Evolutionary conservation across 1,139 yeast species (phyloP), one percentile per base, ranked within the genome.

Genomic region (Yamadazyma trypodendri): DNA sequence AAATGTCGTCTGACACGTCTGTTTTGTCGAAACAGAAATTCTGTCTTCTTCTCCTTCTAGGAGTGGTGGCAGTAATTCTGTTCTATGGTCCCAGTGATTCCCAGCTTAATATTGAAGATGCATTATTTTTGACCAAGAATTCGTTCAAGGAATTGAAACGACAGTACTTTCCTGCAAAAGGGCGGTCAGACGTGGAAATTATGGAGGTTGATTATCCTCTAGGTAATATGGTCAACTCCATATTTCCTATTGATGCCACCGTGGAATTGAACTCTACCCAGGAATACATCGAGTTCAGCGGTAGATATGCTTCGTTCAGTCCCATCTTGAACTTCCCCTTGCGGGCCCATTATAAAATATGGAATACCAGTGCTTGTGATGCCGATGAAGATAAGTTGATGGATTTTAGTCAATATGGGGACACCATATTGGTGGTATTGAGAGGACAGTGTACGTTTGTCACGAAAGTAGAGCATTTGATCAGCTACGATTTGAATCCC

Each of bases 401-500:
- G 18, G 39, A 52, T 13, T 20, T 29, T 3, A 24, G 27, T 2
- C 47, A 49, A 7, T 44, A 41, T 16, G 37, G 41, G 5, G 51
- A 50, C 6, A 64, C 63, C 39, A 51, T 63, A 5, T 37, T 71
- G 14, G 50, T 71, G 9, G 62, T 68, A 3, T 51, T 64, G 37
- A 48, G 77, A 25, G 77, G 77, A 2, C 61, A 56, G 14, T 71
- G 77, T 48, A 65, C 74, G 3, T 71, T 71, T 52, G 71, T 66
- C 13, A 57, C 59, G 28, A 71, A 71, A 43, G 68, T 68, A 10
- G 41, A 55, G 15, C 58, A 64, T 38, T 41, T 70, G 9, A 35
- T 64, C 17, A 51, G 54, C 1, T 58, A 69, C 5, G 54, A 51
- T 3, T 44, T 67, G 27, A 43, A 49, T 3, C 72, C 75, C 0